Conservation (phyloP, 805 yeast species). For the Scheffersomyces amazonensis region DNA sequence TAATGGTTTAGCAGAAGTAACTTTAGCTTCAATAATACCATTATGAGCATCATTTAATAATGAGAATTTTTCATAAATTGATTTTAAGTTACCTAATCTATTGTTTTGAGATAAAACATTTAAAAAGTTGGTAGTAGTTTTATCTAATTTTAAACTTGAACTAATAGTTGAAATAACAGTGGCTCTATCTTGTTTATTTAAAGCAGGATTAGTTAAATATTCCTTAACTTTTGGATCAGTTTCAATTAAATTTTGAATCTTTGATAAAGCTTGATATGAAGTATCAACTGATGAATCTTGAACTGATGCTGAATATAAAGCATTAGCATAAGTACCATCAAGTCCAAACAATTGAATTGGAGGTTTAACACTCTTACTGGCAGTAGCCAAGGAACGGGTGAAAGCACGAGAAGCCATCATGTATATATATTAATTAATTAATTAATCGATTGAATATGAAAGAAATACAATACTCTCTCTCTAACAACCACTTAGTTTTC, state of each 20-base stretch:
- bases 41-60: constrained; percentile 82
- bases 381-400: constrained; percentile 71
- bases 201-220: constrained; percentile 78
- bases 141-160: constrained; percentile 51
- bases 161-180: constrained; percentile 62
- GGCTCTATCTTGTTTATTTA: constrained; percentile 71
- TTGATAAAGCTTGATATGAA: constrained; percentile 61
- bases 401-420: constrained; percentile 64
- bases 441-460: too few relatives aligned
- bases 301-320: constrained; percentile 88
- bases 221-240: constrained; percentile 62
- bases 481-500: too few relatives aligned
- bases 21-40: constrained; percentile 90
- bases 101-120: constrained; percentile 89
- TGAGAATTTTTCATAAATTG: constrained; percentile 68
- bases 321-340: constrained; percentile 96
- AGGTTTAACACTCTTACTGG: constrained; percentile 64
- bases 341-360: constrained; percentile 94
- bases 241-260: constrained; percentile 52
- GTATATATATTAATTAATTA: background rate
- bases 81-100: constrained; percentile 71
- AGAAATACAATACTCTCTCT: too few relatives aligned
- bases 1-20: constrained; percentile 82
- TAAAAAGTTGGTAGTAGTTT: constrained; percentile 75
- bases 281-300: constrained; percentile 74